Base-by-base conservation (phyloP, 495 filamentous ascomycete genomes). In the Penicillium antarcticum region DNA sequence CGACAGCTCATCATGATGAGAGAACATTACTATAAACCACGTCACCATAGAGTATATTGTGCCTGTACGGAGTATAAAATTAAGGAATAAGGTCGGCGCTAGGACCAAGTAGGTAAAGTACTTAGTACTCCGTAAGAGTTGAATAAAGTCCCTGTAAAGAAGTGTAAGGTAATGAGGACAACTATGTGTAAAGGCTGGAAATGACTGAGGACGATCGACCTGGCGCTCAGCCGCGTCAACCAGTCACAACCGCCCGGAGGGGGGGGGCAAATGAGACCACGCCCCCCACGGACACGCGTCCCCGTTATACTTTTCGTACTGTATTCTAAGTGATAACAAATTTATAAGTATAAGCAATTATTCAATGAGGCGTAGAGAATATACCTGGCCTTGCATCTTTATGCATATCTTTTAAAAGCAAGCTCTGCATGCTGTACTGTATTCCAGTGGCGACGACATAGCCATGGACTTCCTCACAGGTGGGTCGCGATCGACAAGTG, bases 251-350 rank as follows among this genome's bases (percentile, higher is more conserved):
- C 6, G 31, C 16, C 35, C 42, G 29, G 54, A 54, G 55, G n/a
- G n/a, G n/a, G n/a, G n/a, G 46, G 54, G 44, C 57, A 17, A 48
- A 33, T 32, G 48, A 51, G 54, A 45, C 45, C 56, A 12, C 52
- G n/a, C n/a, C n/a, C n/a, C 38, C 57, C 62, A 65, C 58, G 19
- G 55, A 65, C 62, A 60, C 62, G 62, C 61, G 62, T 65, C 61
- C 56, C 29, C 40, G 19, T 4, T 37, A 32, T 34, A 21, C 19
- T 17, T 17, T 31, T 26, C 5, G 8, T 26, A 48, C 17, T 39
- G 6, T 37, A 16, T 38, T 23, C 17, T 21, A 31, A n/a, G n/a
- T n/a, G n/a, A n/a, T n/a, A n/a, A n/a, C n/a, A n/a, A n/a, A 21
- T 33, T 26, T 29, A 13, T 5, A 16, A 10, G 16, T 34, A 0